Percentiles rank a stretch among this genome's conserved stretches.
Evolutionary conservation across 805 yeast genomes (phyloP).

Genomic region (Cyberlindnera galapagoensis): DNA sequence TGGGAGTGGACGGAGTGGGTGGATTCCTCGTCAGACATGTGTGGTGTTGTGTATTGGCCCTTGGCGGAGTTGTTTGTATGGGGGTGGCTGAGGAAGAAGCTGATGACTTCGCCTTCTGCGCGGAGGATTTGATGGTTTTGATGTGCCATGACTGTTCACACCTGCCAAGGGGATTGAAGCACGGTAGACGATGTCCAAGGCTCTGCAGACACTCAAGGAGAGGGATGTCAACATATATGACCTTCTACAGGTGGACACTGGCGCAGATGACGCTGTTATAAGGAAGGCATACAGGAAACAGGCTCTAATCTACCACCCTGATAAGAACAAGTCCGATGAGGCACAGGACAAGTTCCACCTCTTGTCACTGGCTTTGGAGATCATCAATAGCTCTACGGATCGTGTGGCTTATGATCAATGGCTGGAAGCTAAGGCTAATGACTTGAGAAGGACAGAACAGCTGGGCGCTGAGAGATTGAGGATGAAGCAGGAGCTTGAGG

Average conservation of each 20-base stretch:
- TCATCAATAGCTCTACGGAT: conserved; percentile 72
- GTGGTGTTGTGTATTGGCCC: too few species aligned
- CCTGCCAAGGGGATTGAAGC: too few species aligned
- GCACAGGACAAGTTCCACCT: conserved; percentile 92
- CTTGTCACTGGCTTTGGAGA: conserved; percentile 75
- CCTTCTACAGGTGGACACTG: conserved; percentile 55
- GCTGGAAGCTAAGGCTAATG: conserved; percentile 8
- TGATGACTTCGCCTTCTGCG: too few species aligned
- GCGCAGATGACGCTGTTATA: conserved; percentile 55
- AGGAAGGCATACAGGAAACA: conserved; percentile 76
- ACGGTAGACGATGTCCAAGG: conserved; percentile 15
- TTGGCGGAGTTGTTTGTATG: too few species aligned
- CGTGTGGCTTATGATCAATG: conserved; percentile 69
- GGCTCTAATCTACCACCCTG: conserved; percentile 77
- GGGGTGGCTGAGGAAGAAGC: too few species aligned
- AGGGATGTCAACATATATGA: conserved; percentile 40
- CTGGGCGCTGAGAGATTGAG: conserved; percentile 13
- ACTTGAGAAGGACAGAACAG: conserved; percentile 7
- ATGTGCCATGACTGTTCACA: too few species aligned
- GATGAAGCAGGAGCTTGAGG: conserved; percentile 21
- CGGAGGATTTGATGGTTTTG: too few species aligned
- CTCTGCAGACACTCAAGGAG: conserved; percentile 13
- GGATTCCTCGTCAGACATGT: too few species aligned
- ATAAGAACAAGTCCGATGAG: conserved; percentile 72
- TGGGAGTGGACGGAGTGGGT: conserved; percentile 8